These are phyloP conservation scores for Sophora flavescens DNA, from an alignment of 306 rosid genomes.

Conservation along the genomic window DNA sequence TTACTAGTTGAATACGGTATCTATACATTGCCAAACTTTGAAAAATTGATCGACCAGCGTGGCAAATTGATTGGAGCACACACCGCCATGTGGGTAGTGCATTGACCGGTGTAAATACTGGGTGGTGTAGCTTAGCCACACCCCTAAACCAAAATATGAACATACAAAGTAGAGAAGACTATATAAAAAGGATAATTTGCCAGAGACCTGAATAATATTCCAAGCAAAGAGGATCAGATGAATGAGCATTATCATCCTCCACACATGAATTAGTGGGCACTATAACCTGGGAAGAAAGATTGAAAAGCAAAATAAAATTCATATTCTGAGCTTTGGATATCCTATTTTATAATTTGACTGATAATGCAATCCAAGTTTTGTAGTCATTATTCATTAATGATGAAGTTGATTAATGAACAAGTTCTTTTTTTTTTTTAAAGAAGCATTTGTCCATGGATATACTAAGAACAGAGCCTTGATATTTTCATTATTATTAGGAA, in stretches of 20 bases:
- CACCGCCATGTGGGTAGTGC: too few species aligned
- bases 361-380: background rate
- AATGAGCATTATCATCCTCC: slow-evolving; percentile 28
- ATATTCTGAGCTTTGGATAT: background rate
- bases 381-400: background rate
- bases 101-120: too few species aligned
- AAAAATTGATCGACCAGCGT: too few species aligned
- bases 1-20: too few species aligned
- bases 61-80: too few species aligned
- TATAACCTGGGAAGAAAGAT: slow-evolving; percentile 33
- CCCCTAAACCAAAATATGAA: background rate
- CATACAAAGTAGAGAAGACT: background rate
- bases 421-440: background rate
- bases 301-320: background rate
- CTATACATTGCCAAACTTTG: too few species aligned
- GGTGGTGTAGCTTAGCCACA: too few species aligned
- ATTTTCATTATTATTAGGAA: background rate
- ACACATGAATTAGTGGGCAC: background rate
- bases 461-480: background rate
- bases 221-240: slow-evolving; percentile 37
- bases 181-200: background rate
- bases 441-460: slow-evolving; percentile 10
- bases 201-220: slow-evolving; percentile 46
- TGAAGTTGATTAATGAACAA: background rate
- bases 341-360: background rate